Conservation (phyloP, 345 rosid species). For the Cardamine resedifolia region DNA sequence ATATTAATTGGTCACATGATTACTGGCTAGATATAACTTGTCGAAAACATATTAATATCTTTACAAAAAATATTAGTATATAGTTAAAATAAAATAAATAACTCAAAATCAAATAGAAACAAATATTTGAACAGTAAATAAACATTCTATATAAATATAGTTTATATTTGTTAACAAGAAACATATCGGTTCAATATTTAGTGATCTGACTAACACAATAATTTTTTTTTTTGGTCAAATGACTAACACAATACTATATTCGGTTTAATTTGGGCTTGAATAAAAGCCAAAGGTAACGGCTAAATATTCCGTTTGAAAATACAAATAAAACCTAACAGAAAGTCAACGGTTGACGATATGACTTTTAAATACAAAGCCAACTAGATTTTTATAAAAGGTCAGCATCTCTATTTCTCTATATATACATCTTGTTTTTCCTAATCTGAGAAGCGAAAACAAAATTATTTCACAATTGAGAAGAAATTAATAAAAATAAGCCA, state of each 20-base stretch:
- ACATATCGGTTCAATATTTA: not conserved
- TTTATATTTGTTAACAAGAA: not conserved
- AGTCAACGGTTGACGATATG: conserved; percentile 9
- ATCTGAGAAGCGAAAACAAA: not conserved
- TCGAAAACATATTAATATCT: too few species aligned
- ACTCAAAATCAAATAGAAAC: too few species aligned
- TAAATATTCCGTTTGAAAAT: too few species aligned
- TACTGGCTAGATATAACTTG: not conserved
- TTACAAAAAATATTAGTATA: too few species aligned
- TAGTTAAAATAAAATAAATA: too few species aligned
- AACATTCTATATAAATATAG: not conserved
- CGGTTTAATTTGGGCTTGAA: not conserved
- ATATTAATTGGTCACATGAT: not conserved
- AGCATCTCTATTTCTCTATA: not conserved
- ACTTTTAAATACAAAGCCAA: not conserved
- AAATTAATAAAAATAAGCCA: not conserved
- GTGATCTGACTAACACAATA: not conserved
- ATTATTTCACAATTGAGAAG: not conserved
- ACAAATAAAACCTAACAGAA: conserved; percentile 7
- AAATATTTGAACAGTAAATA: too few species aligned
- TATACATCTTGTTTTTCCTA: not conserved
- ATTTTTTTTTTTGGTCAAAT: too few species aligned
- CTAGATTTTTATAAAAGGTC: not conserved
- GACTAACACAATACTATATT: too few species aligned
- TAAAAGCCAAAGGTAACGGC: too few species aligned